Conservation (phyloP, 768 basidiomycete species). For the Russula sp. region DNA sequence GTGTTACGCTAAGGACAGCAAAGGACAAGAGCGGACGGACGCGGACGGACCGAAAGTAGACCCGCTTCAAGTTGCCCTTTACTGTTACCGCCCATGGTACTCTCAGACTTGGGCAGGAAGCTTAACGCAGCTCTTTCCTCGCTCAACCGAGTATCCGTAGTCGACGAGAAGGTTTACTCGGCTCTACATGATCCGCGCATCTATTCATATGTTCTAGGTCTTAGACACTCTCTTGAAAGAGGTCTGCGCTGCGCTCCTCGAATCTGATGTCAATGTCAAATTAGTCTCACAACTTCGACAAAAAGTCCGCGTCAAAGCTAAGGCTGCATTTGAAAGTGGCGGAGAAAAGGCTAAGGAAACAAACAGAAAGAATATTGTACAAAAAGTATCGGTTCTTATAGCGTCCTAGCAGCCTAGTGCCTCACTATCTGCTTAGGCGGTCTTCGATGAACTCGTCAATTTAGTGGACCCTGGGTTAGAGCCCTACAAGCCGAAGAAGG, state of each 20-base stretch:
- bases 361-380: conserved; percentile 82
- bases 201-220: conserved; percentile 47
- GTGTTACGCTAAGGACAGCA: background rate
- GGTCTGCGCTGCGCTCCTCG: conserved; percentile 87
- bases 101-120: conserved; percentile 89
- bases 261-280: conserved; percentile 98
- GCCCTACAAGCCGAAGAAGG: conserved; percentile 95
- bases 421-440: conserved; percentile 49
- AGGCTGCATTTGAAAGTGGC: conserved; percentile 64
- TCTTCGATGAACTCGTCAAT: conserved; percentile 93
- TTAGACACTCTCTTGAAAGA: conserved; percentile 93
- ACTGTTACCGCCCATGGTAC: conserved; percentile 59
- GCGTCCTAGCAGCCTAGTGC: background rate
- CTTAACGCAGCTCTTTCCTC: conserved; percentile 92
- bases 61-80: conserved; percentile 19
- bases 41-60: conserved; percentile 6
- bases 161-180: conserved; percentile 80
- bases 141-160: conserved; percentile 75
- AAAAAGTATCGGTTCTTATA: conserved; percentile 56
- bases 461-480: conserved; percentile 95
- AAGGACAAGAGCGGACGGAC: conserved; percentile 2
- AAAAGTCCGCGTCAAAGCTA: conserved; percentile 88
- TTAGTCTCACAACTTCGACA: conserved; percentile 81
- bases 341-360: conserved; percentile 71
- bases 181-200: background rate